Evolutionary conservation across 495 filamentous ascomycete species (phyloP).

Genomic region (Aspergillus taichungensis): DNA sequence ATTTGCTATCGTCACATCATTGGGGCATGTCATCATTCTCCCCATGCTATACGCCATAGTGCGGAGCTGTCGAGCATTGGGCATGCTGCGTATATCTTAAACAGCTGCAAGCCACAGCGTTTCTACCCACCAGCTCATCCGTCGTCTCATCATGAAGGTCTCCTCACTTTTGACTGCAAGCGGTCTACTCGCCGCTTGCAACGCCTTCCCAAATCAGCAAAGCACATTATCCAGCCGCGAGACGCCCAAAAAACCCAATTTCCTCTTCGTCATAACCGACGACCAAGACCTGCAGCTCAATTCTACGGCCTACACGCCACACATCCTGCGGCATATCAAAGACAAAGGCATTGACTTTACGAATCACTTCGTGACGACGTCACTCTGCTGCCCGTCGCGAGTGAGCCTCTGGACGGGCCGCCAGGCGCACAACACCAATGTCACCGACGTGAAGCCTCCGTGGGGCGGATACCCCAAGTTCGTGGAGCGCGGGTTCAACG

Average conservation of each 20-base stretch:
- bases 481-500: constrained; percentile 54
- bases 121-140: too few relatives aligned
- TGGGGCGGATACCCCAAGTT: constrained; percentile 67
- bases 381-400: constrained; percentile 56
- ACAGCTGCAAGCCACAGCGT: too few relatives aligned
- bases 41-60: too few relatives aligned
- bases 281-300: constrained; percentile 57
- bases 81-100: too few relatives aligned
- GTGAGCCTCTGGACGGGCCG: constrained; percentile 58
- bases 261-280: constrained; percentile 58
- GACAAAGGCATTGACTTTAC: constrained; percentile 47
- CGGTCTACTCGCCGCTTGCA: constrained; percentile 3
- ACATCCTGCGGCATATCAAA: constrained; percentile 41
- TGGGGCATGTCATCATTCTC: too few relatives aligned
- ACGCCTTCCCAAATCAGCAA: constrained; percentile 1
- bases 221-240: background rate
- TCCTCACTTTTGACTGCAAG: constrained; percentile 1
- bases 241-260: constrained; percentile 35
- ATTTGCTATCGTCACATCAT: too few relatives aligned
- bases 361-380: constrained; percentile 53
- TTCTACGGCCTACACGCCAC: constrained; percentile 50
- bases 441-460: constrained; percentile 59
- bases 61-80: too few relatives aligned
- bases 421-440: constrained; percentile 66
- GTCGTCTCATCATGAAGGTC: background rate